Evolutionary conservation across 352 stramenopile species (phyloP).

Genomic region (Phytophthora crassamura): DNA sequence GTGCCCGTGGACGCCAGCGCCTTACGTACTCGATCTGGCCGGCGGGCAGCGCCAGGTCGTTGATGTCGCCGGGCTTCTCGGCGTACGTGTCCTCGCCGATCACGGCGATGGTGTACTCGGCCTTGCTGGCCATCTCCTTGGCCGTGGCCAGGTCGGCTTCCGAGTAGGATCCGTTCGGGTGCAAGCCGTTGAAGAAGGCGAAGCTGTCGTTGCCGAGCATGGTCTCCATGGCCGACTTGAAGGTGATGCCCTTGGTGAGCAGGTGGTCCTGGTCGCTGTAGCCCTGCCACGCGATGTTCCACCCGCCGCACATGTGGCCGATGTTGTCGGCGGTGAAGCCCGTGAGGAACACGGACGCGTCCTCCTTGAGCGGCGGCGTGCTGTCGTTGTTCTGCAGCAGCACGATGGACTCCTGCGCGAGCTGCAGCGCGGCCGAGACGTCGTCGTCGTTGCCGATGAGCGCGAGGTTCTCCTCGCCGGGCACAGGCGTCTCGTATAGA

Average conservation of each 20-base stretch:
- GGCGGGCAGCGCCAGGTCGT: constrained; percentile 22
- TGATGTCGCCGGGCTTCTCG: too few species aligned
- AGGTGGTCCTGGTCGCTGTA: constrained; percentile 35
- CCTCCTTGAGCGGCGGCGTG: constrained; percentile 16
- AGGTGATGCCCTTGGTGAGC: constrained; percentile 34
- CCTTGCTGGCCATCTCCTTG: constrained; percentile 31
- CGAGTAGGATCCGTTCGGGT: constrained; percentile 34
- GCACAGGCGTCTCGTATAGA: constrained; percentile 65
- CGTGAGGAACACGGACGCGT: constrained; percentile 33
- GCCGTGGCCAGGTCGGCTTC: constrained; percentile 35
- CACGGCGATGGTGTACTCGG: constrained; percentile 43
- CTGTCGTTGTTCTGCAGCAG: constrained; percentile 35
- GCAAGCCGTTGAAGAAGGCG: constrained; percentile 41
- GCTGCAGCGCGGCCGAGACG: constrained; percentile 45
- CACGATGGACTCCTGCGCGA: constrained; percentile 42
- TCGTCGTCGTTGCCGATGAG: constrained; percentile 55
- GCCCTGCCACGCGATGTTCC: constrained; percentile 47
- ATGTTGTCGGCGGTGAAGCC: too few species aligned
- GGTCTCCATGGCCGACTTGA: constrained; percentile 37
- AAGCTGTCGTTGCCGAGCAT: constrained; percentile 28
- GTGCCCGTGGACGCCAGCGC: constrained; percentile 34
- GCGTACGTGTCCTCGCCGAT: constrained; percentile 48
- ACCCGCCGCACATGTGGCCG: constrained; percentile 40
- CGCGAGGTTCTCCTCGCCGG: constrained; percentile 42
- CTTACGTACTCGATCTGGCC: constrained; percentile 33